phyloP scores from a whole-genome alignment of 2,329 filamentous ascomycete species.

The Stachybotrys chlorohalonatus region DNA sequence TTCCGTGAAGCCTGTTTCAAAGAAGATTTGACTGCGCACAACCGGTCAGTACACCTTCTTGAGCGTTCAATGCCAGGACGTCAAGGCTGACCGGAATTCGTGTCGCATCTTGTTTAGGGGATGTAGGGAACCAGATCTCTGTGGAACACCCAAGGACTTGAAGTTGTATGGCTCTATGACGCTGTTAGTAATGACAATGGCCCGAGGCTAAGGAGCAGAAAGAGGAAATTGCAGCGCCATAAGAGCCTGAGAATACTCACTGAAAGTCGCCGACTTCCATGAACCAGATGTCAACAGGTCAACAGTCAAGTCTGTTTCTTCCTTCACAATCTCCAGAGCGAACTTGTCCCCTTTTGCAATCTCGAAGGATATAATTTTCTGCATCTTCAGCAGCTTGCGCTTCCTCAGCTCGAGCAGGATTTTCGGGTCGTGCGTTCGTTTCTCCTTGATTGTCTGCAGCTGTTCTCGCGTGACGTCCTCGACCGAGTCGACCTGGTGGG shows the following conservation, averaged over 20 bases:
- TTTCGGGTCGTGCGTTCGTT: constrained; percentile 65
- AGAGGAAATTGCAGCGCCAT: constrained; percentile 37
- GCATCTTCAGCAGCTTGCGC: constrained; percentile 76
- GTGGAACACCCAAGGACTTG: constrained; percentile 57
- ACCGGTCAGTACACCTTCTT: background rate
- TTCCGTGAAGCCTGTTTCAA: constrained; percentile 97
- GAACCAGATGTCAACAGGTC: constrained; percentile 84
- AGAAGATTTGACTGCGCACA: constrained; percentile 67
- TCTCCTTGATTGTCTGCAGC: constrained; percentile 63
- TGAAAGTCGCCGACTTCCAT: constrained; percentile 91
- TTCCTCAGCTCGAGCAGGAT: constrained; percentile 77
- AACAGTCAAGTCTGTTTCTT: constrained; percentile 89
- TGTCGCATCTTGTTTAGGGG: constrained; percentile 88
- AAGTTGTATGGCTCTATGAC: constrained; percentile 57
- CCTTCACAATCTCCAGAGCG: constrained; percentile 77
- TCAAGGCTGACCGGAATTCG: constrained; percentile 58
- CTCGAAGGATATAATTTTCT: constrained; percentile 79
- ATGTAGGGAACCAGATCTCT: constrained; percentile 52
- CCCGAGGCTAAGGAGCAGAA: no score
- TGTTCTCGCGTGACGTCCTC: constrained; percentile 70
- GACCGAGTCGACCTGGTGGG: constrained; percentile 56
- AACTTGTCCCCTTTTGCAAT: constrained; percentile 82
- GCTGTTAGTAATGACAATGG: background rate
- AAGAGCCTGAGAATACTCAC: constrained; percentile 54
- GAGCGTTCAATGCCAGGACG: background rate